Evolutionary conservation across 108 stramenopile genomes (phyloP).

Genomic region (Cyclotella choctawhatcheeana): DNA sequence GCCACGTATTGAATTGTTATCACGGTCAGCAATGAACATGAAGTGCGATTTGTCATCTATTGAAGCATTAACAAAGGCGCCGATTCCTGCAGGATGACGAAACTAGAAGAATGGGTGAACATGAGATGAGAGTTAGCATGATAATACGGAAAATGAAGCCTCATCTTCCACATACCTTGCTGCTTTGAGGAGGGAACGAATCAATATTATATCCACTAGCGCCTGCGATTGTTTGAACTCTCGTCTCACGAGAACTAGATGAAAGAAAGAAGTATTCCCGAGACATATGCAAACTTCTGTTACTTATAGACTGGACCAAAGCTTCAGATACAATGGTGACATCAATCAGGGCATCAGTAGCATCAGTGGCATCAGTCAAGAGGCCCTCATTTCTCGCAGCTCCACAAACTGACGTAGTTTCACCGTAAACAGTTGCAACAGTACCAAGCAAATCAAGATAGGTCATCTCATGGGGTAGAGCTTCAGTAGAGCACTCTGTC

Average conservation of each 20-base stretch:
- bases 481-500: conserved; percentile 30
- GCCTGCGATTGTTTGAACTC: conserved; percentile 82
- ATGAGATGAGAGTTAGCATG: background rate
- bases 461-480: conserved; percentile 8
- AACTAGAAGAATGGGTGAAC: too few species aligned
- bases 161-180: conserved; percentile 13
- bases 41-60: conserved; percentile 36
- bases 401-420: conserved; percentile 65
- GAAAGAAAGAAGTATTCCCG: conserved; percentile 34
- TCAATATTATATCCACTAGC: conserved; percentile 69
- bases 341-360: conserved; percentile 42
- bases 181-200: conserved; percentile 64
- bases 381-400: conserved; percentile 79
- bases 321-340: conserved; percentile 50
- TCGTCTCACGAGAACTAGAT: conserved; percentile 26
- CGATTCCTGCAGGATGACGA: conserved; percentile 64
- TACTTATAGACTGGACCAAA: background rate
- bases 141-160: background rate
- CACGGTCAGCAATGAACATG: conserved; percentile 77
- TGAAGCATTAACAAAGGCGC: conserved; percentile 46
- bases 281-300: background rate
- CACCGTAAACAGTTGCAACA: conserved; percentile 57
- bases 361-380: conserved; percentile 26
- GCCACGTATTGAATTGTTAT: conserved; percentile 77
- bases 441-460: conserved; percentile 9